A percentile compares a stretch with the other conserved stretches of the same genome.
phyloP scores from a whole-genome alignment of 495 filamentous ascomycete genomes.

The Hypoxylon lienhwacheense region DNA sequence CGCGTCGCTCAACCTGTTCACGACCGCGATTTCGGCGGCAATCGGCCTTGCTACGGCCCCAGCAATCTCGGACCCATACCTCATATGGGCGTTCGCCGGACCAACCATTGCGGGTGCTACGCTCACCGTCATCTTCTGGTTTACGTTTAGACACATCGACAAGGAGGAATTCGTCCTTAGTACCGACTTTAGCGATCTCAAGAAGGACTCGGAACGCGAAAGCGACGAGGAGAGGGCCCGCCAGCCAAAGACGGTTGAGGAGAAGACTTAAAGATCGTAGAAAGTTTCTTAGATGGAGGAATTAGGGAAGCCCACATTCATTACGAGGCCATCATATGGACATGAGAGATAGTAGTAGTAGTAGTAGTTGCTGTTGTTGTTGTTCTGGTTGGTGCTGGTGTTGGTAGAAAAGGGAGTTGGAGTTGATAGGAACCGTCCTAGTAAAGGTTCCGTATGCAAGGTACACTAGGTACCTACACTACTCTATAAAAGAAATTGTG shows the following conservation, averaged over 20 bases:
- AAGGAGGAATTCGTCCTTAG: slow-evolving; percentile 49
- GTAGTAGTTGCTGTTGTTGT: too few species aligned
- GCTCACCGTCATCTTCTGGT: slow-evolving; percentile 50
- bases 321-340: too few species aligned
- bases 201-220: slow-evolving; percentile 44
- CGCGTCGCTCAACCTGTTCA: slow-evolving; percentile 27
- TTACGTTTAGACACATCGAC: slow-evolving; percentile 50
- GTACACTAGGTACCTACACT: too few species aligned
- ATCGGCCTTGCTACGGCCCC: slow-evolving; percentile 60
- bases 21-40: slow-evolving; percentile 52
- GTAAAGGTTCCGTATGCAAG: too few species aligned
- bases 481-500: too few species aligned
- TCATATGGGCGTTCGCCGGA: slow-evolving; percentile 57
- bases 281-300: not conserved
- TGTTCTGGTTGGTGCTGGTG: too few species aligned
- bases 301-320: too few species aligned
- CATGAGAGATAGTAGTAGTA: too few species aligned
- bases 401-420: too few species aligned
- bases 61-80: slow-evolving; percentile 60
- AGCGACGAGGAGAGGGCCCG: slow-evolving; percentile 43
- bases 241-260: slow-evolving; percentile 37
- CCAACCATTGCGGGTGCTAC: slow-evolving; percentile 49
- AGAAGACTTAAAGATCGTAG: slow-evolving; percentile 24
- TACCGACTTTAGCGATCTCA: slow-evolving; percentile 42
- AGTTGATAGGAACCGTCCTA: too few species aligned